Percentiles rank a stretch among this genome's conserved stretches.
phyloP scores from a whole-genome alignment of 2,329 filamentous ascomycete species.

The Laburnicola sp. region DNA sequence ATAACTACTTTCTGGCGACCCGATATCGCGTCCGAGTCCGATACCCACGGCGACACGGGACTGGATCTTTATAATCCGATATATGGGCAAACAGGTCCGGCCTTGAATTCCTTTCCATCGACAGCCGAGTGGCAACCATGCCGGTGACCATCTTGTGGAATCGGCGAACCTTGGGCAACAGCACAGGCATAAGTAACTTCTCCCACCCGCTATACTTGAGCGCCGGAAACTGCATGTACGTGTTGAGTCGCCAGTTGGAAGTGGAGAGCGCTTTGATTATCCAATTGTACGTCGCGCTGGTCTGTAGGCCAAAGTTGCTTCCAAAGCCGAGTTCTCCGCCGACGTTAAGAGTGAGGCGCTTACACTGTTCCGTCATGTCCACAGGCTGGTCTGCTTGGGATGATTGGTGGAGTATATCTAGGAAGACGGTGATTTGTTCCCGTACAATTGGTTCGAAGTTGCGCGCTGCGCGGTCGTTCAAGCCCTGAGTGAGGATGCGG shows the following conservation, averaged over 20 bases:
- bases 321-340: conserved; percentile 47
- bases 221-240: conserved; percentile 16
- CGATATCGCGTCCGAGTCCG: too few relatives aligned
- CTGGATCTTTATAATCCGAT: conserved; percentile 39
- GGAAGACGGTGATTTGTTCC: not conserved
- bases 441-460: conserved; percentile 39
- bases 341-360: conserved; percentile 41
- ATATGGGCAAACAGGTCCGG: conserved; percentile 48
- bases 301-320: conserved; percentile 35
- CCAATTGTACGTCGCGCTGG: conserved; percentile 28
- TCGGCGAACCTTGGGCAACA: conserved; percentile 10
- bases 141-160: conserved; percentile 10
- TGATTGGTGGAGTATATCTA: not conserved
- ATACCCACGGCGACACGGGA: too few relatives aligned
- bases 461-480: conserved; percentile 45
- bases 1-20: too few relatives aligned
- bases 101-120: conserved; percentile 15
- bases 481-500: conserved; percentile 45
- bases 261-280: conserved; percentile 32
- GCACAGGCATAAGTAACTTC: conserved; percentile 6
- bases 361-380: conserved; percentile 16
- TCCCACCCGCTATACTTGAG: conserved; percentile 15
- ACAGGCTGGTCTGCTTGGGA: not conserved
- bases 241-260: conserved; percentile 13
- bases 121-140: conserved; percentile 8